Base-by-base conservation (phyloP, 192 early-diverging fungal genomes). In the Backusella tarrabulga region DNA sequence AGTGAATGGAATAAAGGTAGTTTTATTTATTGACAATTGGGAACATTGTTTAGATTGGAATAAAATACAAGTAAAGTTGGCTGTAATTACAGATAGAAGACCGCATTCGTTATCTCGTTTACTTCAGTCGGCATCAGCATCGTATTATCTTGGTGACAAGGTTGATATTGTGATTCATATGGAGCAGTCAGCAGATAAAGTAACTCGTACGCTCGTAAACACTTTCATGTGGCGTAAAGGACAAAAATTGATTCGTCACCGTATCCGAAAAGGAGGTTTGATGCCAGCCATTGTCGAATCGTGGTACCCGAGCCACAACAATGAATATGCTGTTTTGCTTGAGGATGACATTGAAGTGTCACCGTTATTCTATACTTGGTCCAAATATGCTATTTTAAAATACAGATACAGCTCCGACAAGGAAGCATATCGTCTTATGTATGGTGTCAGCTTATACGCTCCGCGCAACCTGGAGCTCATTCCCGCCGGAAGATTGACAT, bases 301-400 rank as follows among this genome's bases (percentile, higher is more conserved):
- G 1, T 90, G 87, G 87, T 89, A 89, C 67, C 88, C 89, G 17
- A 72, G 71, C 14, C 75, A 83, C 26, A 79, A 89, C 63, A 68
- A 90, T 68, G 88, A 90, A 36, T 90, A 89, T 67, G 88, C 85
- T 6, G 82, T 90, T 8, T 66, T 89, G 34, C 67, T 90, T n/a
- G 89, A 90, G 75, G 89, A 90, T 67, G 89, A 90, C 77, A 86
- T 90, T 14, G 87, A 88, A 66, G 83, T 90, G 12, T 90, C 89
- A 0, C 89, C 89, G 3, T 78, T 86, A 74, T 89, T 88, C 72
- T 89, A 88, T 74, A 56, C 73, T 17, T 90, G 89, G 89, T 77
- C 83, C 56, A 89, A 89, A 73, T 88, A 85, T 72, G 78, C 80
- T 66, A 83, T 90, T 46, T 76, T 90, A n/a, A 83, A 86, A 67